Percentiles rank a stretch among this genome's conserved stretches.
Conservation (phyloP, 768 basidiomycete species). For the Lyophyllum semitale region DNA sequence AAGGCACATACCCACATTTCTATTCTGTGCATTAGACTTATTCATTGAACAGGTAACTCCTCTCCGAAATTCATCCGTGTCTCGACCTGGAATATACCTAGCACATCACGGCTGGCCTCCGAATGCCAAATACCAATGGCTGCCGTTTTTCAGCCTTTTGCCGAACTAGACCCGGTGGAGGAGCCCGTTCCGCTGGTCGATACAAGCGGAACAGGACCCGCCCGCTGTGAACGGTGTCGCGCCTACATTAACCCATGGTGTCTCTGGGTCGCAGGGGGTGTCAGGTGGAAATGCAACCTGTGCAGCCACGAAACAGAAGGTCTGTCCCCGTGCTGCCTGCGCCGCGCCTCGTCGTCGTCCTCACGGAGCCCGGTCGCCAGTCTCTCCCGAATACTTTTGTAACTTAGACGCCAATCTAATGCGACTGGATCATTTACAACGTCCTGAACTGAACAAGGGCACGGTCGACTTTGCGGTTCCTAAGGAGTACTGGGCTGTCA, state of each 20-base stretch:
- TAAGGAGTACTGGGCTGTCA: constrained; percentile 82
- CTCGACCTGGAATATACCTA: constrained; percentile 89
- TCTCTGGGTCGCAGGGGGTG: constrained; percentile 78
- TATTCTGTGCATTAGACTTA: background rate
- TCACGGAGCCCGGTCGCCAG: constrained; percentile 37
- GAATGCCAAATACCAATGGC: constrained; percentile 86
- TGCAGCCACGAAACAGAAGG: constrained; percentile 86
- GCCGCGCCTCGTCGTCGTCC: background rate
- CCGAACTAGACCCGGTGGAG: constrained; percentile 74
- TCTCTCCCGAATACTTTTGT: constrained; percentile 80
- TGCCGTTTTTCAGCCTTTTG: constrained; percentile 89
- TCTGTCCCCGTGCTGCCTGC: constrained; percentile 37
- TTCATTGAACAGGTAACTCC: constrained; percentile 65
- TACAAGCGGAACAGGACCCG: constrained; percentile 70
- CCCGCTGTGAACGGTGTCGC: constrained; percentile 82
- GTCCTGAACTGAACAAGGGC: constrained; percentile 87
- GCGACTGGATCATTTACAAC: constrained; percentile 76
- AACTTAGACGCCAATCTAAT: constrained; percentile 77
- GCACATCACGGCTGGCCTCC: constrained; percentile 72
- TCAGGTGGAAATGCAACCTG: constrained; percentile 90
- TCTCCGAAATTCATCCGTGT: constrained; percentile 89
- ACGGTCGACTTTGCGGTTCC: constrained; percentile 90
- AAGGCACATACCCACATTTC: constrained; percentile 47
- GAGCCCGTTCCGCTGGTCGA: constrained; percentile 81
- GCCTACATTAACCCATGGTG: constrained; percentile 96